phyloP scores from a whole-genome alignment of 257 asterid species.

The Solanum lignicaule region DNA sequence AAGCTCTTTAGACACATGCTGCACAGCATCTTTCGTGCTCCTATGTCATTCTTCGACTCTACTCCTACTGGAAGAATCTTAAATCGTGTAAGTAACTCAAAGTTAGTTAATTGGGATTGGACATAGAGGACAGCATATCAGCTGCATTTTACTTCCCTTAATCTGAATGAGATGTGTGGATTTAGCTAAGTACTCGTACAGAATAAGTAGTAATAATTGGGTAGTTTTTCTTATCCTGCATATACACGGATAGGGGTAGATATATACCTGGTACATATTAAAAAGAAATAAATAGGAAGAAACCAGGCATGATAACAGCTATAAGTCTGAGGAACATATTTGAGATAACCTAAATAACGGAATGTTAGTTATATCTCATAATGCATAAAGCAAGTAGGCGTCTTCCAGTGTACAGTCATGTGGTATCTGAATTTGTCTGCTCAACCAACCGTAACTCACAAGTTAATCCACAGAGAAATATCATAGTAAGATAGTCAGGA shows the following conservation, averaged over 20 bases:
- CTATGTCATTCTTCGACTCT: slow-evolving; percentile 92
- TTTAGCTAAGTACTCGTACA: neutral
- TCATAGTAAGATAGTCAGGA: neutral
- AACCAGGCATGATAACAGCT: neutral
- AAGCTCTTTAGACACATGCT: slow-evolving; percentile 76
- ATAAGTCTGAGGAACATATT: neutral
- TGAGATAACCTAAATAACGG: neutral
- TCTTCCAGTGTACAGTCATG: neutral
- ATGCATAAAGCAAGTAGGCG: neutral
- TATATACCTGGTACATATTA: neutral
- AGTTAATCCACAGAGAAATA: neutral
- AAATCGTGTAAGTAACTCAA: slow-evolving; percentile 47
- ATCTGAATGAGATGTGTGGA: neutral
- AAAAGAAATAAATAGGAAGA: neutral
- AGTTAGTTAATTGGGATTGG: neutral
- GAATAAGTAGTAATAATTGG: neutral
- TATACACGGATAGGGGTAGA: neutral
- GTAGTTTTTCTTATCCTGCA: neutral
- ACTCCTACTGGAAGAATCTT: slow-evolving; percentile 90
- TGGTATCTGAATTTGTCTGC: neutral
- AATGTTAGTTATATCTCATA: neutral
- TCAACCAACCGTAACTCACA: neutral
- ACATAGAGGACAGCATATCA: neutral
- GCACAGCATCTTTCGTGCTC: slow-evolving; percentile 63
- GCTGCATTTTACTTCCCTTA: neutral